phyloP scores from a whole-genome alignment of 1,284 basidiomycete species.

The Cryptococcus sp. region DNA sequence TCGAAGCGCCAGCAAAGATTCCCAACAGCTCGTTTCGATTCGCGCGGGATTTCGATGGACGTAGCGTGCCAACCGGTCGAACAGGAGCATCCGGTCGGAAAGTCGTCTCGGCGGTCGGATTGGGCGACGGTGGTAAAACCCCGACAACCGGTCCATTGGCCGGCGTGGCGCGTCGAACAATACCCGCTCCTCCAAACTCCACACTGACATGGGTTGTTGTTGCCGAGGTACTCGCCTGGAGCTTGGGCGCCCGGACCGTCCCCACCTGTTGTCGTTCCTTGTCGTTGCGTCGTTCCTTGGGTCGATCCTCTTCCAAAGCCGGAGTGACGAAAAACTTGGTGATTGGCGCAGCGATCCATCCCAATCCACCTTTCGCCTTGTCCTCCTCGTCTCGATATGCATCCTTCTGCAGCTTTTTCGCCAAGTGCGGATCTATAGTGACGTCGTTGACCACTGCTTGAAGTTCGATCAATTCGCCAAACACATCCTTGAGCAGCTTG shows the following conservation, averaged over 20 bases:
- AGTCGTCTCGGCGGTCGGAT: background rate
- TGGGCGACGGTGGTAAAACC: conserved; percentile 8
- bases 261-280: conserved; percentile 22
- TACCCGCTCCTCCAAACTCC: conserved; percentile 73
- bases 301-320: conserved; percentile 8
- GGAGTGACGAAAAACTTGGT: conserved; percentile 45
- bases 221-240: conserved; percentile 71
- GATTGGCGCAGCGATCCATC: conserved; percentile 64
- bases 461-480: conserved; percentile 75
- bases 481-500: conserved; percentile 77
- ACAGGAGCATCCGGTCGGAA: background rate
- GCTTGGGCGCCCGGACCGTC: conserved; percentile 59
- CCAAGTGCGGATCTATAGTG: conserved; percentile 76
- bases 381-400: conserved; percentile 54
- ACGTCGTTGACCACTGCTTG: conserved; percentile 82
- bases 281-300: conserved; percentile 9
- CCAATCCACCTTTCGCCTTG: conserved; percentile 41
- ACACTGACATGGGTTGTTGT: conserved; percentile 86
- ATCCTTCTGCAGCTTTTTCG: conserved; percentile 60
- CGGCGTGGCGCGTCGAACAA: conserved; percentile 60
- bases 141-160: conserved; percentile 54
- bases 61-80: conserved; percentile 10
- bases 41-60: conserved; percentile 27
- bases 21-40: conserved; percentile 49
- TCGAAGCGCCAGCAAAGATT: conserved; percentile 75